phyloP scores from a whole-genome alignment of 805 yeast species.

The Kodamaea kaohsiungensis region DNA sequence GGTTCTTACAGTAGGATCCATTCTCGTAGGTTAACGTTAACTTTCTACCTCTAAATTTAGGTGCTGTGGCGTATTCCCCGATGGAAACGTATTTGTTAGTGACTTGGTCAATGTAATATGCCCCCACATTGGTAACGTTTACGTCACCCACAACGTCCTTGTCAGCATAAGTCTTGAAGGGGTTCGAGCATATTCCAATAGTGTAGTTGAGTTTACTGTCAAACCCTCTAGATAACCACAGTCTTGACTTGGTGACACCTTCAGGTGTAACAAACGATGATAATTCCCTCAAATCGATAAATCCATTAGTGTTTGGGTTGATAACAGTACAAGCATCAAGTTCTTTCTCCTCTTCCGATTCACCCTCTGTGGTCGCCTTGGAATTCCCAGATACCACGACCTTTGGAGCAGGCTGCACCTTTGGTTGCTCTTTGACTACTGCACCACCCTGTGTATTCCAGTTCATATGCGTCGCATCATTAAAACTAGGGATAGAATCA shows the following conservation, averaged over 20 bases:
- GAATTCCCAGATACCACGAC: neutral
- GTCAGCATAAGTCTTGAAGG: slow-evolving; percentile 46
- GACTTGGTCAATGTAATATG: slow-evolving; percentile 42
- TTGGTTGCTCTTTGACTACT: neutral
- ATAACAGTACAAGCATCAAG: slow-evolving; percentile 41
- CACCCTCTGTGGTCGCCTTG: slow-evolving; percentile 4
- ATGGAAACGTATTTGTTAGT: slow-evolving; percentile 37
- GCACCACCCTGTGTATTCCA: neutral
- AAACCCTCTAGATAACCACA: slow-evolving; percentile 70
- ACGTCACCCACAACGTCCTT: slow-evolving; percentile 43
- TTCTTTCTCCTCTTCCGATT: slow-evolving; percentile 9
- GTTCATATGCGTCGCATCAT: neutral
- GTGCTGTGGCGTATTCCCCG: slow-evolving; percentile 57
- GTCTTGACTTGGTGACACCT: slow-evolving; percentile 35
- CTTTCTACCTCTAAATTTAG: slow-evolving; percentile 71
- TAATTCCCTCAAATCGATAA: slow-evolving; percentile 54
- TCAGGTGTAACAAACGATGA: slow-evolving; percentile 42
- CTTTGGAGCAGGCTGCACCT: neutral
- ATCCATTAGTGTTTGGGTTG: slow-evolving; percentile 44
- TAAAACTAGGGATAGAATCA: neutral
- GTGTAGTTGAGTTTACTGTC: slow-evolving; percentile 70
- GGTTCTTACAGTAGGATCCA: slow-evolving; percentile 58
- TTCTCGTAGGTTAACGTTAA: slow-evolving; percentile 66
- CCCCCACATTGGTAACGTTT: slow-evolving; percentile 43
- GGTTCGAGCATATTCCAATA: slow-evolving; percentile 48